Base-by-base conservation (phyloP, 2,329 filamentous ascomycete genomes). In the Pseudopithomyces maydicus region DNA sequence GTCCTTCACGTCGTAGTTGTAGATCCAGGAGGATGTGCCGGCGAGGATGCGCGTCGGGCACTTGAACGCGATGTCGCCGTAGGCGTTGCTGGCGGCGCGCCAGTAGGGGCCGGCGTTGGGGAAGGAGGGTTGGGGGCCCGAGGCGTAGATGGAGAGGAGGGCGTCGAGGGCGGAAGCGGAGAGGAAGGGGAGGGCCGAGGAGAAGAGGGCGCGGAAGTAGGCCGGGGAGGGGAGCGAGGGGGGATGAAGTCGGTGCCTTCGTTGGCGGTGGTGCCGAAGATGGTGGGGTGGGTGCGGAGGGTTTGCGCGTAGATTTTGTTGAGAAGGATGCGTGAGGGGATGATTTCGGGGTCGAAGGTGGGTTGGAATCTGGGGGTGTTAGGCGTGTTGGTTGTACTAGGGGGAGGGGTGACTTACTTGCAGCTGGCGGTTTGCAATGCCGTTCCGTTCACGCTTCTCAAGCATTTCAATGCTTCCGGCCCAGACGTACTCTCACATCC, bases 1-100 rank as follows among this genome's bases (percentile, higher is more conserved):
- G 58, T 91, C 88, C 41, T 85, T 77, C 3, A 91, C 89, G 54
- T 88, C 84, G 77, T 87, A 91, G 41, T 84, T 84, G 70, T 93
- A 93, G 68, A 86, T 88, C 82, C 85, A 93, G 22, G 81, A 84
- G 1, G 71, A 65, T 17, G 79, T 64, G 14, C 74, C 75, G 53
- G 77, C 64, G 23, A 69, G 62, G 2, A 75, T 73, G 1, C 20
- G 20, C 11, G 42, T 29, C 4, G 42, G 22, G 62, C 88, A 90
- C 62, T 80, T 86, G 71, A 89, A 89, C 5, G 86, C 80, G 63
- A 89, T 79, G 61, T 90, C 86, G 15, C 87, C 87, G 62, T 89
- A 88, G 3, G 81, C 85, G 43, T 84, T 81, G 56, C 81, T 78
- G 0, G 81, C 78, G 52, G 86, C 83, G 1, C 81, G 80, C 84